A percentile compares a stretch with the other conserved stretches of the same genome.
Conservation (phyloP, 2,329 filamentous ascomycete genomes). For the Aspergillus persii region DNA sequence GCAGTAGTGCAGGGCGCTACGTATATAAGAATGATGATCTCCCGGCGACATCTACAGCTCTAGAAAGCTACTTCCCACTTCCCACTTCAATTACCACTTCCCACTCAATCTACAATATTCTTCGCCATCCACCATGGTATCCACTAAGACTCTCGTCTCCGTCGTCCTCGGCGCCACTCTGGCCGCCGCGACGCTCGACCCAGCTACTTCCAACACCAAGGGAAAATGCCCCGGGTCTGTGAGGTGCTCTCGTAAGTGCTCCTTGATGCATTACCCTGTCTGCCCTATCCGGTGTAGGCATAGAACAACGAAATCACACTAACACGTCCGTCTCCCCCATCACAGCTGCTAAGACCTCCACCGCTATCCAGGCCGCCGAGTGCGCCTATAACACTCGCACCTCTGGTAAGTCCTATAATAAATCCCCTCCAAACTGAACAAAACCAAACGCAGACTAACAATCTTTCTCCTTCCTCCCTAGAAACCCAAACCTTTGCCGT, state of each 20-base stretch:
- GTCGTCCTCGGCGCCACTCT: neutral
- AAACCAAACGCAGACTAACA: neutral
- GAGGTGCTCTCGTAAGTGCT: constrained; percentile 28
- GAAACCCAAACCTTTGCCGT: constrained; percentile 38
- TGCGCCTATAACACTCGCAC: constrained; percentile 40
- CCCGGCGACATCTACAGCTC: neutral
- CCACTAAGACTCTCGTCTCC: neutral
- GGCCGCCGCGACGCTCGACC: constrained; percentile 30
- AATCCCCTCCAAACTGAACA: no score
- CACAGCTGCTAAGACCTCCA: constrained; percentile 34
- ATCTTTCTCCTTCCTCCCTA: neutral
- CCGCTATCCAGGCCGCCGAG: constrained; percentile 39
- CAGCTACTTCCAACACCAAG: constrained; percentile 36
- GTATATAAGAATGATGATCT: neutral
- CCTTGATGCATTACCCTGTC: no score
- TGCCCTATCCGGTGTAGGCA: no score
- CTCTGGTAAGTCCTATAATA: constrained; percentile 8
- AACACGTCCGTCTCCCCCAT: neutral
- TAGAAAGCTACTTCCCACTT: neutral
- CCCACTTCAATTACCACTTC: neutral
- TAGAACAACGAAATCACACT: no score
- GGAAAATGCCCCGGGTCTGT: constrained; percentile 30
- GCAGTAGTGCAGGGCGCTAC: neutral
- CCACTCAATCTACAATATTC: neutral
- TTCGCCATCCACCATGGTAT: neutral